Evolutionary conservation across 768 basidiomycete genomes (phyloP).

Genomic region (Pleurotus ostreatus): DNA sequence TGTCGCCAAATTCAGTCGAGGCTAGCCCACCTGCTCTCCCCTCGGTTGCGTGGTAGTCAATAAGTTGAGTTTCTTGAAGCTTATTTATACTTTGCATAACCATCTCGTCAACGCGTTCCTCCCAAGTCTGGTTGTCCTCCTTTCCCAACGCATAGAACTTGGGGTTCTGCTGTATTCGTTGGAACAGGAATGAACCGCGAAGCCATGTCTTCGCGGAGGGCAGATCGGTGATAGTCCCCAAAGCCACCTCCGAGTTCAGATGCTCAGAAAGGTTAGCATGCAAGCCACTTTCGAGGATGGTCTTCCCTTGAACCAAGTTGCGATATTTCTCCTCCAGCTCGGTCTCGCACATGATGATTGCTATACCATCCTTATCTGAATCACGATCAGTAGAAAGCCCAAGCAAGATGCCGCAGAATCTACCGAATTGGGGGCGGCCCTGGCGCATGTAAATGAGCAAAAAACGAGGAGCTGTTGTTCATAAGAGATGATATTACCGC

Average conservation of each 20-base stretch:
- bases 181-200: conserved; percentile 79
- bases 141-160: conserved; percentile 65
- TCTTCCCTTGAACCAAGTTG: conserved; percentile 63
- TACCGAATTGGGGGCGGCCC: conserved; percentile 91
- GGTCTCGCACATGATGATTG: conserved; percentile 78
- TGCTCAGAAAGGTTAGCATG: conserved; percentile 86
- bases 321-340: conserved; percentile 71
- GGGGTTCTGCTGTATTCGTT: conserved; percentile 83
- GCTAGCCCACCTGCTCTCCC: conserved; percentile 33
- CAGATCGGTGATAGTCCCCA: conserved; percentile 74
- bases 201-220: conserved; percentile 80
- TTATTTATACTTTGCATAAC: conserved; percentile 61
- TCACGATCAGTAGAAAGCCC: not conserved
- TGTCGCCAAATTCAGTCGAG: conserved; percentile 76
- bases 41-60: conserved; percentile 41
- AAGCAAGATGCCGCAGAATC: conserved; percentile 2
- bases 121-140: conserved; percentile 55
- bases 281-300: conserved; percentile 80
- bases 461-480: not conserved
- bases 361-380: conserved; percentile 77
- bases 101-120: conserved; percentile 67
- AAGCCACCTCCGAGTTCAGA: conserved; percentile 86
- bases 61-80: conserved; percentile 58
- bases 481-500: conserved; percentile 49
- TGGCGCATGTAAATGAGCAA: conserved; percentile 23